These are phyloP conservation scores for Colletotrichum filicis DNA, from an alignment of 2,329 filamentous ascomycete genomes.

Conservation along the genomic window DNA sequence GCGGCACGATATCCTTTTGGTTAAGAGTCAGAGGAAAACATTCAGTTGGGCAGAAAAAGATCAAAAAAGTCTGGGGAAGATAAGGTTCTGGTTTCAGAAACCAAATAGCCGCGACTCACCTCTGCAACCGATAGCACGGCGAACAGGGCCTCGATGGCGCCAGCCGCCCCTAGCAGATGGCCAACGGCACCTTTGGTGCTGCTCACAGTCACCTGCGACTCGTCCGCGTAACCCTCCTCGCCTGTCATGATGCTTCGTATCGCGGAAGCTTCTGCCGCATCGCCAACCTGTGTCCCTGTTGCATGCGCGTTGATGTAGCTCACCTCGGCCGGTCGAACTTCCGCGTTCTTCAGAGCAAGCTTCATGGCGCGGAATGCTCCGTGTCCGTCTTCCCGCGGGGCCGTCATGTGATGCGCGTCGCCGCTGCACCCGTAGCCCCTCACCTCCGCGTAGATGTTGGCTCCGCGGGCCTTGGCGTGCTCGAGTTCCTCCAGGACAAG, in stretches of 20 bases:
- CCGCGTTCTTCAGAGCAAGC: constrained; percentile 79
- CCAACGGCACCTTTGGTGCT: constrained; percentile 95
- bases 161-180: constrained; percentile 90
- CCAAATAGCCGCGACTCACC: constrained; percentile 60
- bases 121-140: constrained; percentile 82
- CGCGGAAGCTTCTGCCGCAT: constrained; percentile 87
- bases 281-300: constrained; percentile 86
- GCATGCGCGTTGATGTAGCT: constrained; percentile 98
- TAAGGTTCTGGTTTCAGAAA: constrained; percentile 33
- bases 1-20: constrained; percentile 78
- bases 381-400: constrained; percentile 82
- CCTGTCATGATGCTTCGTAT: constrained; percentile 83
- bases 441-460: constrained; percentile 88
- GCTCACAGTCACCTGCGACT: constrained; percentile 81
- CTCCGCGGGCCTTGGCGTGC: constrained; percentile 83
- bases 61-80: constrained; percentile 7
- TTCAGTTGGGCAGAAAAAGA: constrained; percentile 1
- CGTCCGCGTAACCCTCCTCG: constrained; percentile 70
- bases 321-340: constrained; percentile 74
- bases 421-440: constrained; percentile 90
- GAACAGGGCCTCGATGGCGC: constrained; percentile 90
- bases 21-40: constrained; percentile 10
- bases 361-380: constrained; percentile 90
- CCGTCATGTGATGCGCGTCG: constrained; percentile 94
- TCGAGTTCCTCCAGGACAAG: constrained; percentile 90